Percentiles rank a stretch among this genome's conserved stretches.
phyloP scores from a whole-genome alignment of 495 filamentous ascomycete genomes.

The Penicillium pulvis region DNA sequence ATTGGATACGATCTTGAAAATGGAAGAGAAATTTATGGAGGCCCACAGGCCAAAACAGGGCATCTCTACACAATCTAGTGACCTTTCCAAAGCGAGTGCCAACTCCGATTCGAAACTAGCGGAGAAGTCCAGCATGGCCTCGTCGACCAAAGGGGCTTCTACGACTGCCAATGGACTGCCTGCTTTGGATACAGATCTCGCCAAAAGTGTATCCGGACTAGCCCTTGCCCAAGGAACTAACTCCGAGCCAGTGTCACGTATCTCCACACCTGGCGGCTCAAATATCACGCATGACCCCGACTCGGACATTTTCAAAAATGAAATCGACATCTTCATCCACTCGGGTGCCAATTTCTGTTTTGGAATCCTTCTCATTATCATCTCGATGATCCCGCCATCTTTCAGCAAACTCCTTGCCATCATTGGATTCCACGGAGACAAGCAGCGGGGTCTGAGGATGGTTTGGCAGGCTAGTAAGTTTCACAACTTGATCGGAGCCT shows the following conservation, averaged over 20 bases:
- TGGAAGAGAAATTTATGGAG: constrained; percentile 60
- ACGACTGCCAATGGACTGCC: neutral
- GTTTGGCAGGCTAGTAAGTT: constrained; percentile 92
- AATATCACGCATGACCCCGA: constrained; percentile 52
- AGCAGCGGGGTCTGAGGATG: constrained; percentile 77
- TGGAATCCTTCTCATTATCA: constrained; percentile 78
- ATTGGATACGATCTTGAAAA: constrained; percentile 71
- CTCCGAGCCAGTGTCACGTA: constrained; percentile 15
- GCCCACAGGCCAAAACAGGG: constrained; percentile 24
- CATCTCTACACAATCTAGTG: constrained; percentile 17
- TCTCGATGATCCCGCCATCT: constrained; percentile 88
- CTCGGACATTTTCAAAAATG: constrained; percentile 61
- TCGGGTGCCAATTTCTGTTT: constrained; percentile 88
- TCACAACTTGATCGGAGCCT: constrained; percentile 86
- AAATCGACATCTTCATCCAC: constrained; percentile 83
- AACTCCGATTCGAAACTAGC: constrained; percentile 15
- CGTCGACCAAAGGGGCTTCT: constrained; percentile 9
- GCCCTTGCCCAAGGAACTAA: constrained; percentile 17
- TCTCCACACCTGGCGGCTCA: constrained; percentile 23
- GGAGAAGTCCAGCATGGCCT: constrained; percentile 19
- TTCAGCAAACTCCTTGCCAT: constrained; percentile 82
- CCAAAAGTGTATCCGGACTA: constrained; percentile 35
- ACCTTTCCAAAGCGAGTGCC: constrained; percentile 18
- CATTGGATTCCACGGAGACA: constrained; percentile 90
- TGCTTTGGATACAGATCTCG: constrained; percentile 24